These are phyloP conservation scores for Nyssa sinensis DNA, from an alignment of 148 eudicot species.

Conservation along the genomic window DNA sequence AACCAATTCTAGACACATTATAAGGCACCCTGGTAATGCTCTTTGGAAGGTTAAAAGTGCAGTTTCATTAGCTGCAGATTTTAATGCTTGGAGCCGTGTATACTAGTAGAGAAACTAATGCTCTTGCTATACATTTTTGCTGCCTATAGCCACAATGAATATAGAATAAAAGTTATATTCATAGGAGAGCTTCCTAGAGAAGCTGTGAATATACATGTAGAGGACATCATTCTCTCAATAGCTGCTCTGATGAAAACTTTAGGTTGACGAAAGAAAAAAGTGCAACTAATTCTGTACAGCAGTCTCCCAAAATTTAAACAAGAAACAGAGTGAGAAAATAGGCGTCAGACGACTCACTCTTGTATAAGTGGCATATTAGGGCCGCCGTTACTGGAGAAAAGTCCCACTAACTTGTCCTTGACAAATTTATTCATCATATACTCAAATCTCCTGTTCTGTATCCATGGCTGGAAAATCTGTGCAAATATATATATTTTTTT, in stretches of 20 bases:
- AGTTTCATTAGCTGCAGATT: neutral
- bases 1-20: neutral
- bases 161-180: too few relatives aligned
- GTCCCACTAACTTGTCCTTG: constrained; percentile 27
- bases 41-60: neutral
- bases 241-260: too few relatives aligned
- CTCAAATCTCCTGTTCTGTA: constrained; percentile 35
- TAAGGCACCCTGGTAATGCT: neutral
- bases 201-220: too few relatives aligned
- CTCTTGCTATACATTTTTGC: neutral
- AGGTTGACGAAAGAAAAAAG: neutral
- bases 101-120: neutral
- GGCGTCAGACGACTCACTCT: constrained; percentile 13
- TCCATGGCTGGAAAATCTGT: constrained; percentile 43
- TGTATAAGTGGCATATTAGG: constrained; percentile 27
- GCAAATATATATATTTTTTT: neutral
- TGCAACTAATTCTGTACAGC: too few relatives aligned
- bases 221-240: too few relatives aligned
- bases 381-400: constrained; percentile 25
- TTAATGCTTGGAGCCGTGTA: neutral
- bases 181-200: too few relatives aligned
- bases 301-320: too few relatives aligned
- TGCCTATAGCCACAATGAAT: neutral
- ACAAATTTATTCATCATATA: constrained; percentile 30
- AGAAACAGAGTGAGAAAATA: too few relatives aligned